Evolutionary conservation across 495 filamentous ascomycete species (phyloP).

Genomic region (Neurospora sp.): DNA sequence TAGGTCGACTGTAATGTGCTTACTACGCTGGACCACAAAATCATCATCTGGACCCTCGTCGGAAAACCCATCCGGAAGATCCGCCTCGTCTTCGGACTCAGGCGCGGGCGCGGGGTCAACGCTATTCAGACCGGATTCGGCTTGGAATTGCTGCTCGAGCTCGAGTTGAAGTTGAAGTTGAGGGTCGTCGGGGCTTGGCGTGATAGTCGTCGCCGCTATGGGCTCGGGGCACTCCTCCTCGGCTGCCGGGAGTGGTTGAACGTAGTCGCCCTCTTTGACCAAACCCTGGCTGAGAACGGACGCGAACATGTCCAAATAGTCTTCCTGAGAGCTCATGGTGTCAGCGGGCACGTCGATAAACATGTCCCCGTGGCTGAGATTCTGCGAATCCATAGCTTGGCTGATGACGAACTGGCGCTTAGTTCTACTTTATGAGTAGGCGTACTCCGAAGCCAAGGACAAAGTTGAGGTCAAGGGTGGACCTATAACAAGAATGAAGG

Average conservation of each 20-base stretch:
- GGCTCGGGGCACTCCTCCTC: not conserved
- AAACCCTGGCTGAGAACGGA: not conserved
- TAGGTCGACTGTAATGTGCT: conserved; percentile 11
- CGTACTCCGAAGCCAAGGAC: not conserved
- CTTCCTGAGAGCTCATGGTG: not conserved
- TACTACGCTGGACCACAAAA: conserved; percentile 1
- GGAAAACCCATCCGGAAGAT: not conserved
- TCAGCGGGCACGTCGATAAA: not conserved
- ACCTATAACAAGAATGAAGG: not conserved
- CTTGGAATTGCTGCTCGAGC: not conserved
- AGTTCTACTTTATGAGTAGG: not conserved
- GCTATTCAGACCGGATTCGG: not conserved
- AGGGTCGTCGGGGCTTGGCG: not conserved
- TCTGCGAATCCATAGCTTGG: not conserved
- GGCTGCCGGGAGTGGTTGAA: not conserved
- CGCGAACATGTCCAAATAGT: not conserved
- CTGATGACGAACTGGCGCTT: not conserved
- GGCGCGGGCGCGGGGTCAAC: not conserved
- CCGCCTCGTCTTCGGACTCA: not conserved
- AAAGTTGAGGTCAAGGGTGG: not conserved
- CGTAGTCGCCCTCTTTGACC: not conserved
- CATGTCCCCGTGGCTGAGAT: not conserved
- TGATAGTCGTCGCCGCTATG: not conserved
- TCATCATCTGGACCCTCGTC: not conserved
- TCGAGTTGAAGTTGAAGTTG: not conserved